Base-by-base conservation (phyloP, 805 yeast species). In the Candida jianshihensis region DNA sequence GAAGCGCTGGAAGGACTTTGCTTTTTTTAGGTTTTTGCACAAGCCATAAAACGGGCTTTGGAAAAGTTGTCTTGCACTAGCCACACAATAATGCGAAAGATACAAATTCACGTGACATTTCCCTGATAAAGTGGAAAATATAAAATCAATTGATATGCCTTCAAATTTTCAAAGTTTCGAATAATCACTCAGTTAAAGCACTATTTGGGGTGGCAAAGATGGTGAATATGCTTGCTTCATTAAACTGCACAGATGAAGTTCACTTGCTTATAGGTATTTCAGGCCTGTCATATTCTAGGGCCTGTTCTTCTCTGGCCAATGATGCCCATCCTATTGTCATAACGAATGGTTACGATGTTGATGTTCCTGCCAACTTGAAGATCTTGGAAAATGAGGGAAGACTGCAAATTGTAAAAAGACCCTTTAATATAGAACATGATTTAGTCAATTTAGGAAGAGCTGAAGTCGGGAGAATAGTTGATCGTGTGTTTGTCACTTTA, bases 401-500 rank as follows among this genome's bases (percentile, higher is more conserved):
- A 8, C 50, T 68, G 7, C 37, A 37, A 18, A 40, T 61, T 16
- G 35, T 67, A 2, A 42, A 56, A 12, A 54, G 67, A 35, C 38
- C 43, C 2, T 73, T 73, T 40, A 54, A 61, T 14, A 21, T 60
- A 0, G 43, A 46, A 2, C 39, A 46, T 2, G 81, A 77, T 48
- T 59, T 87, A 26, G 60, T 65, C 2, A 59, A 66, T 0, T 51
- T 71, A 25, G 96, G 96, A 4, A 66, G 95, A 35, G 48, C 54
- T 0, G 72, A 72, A 19, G 87, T 81, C 4, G 78, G 73, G 32
- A 53, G 59, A 20, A 64, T 85, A 3, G 86, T 86, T 5, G 97
- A 89, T 55, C 64, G 76, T 39, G 89, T 85, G 2, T 88, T 83
- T 57, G 80, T 87, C 3, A 68, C 75, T 13, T 51, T 75, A 4